These are phyloP conservation scores for Paecilomyces variotii DNA, from an alignment of 2,329 filamentous ascomycete species.

Conservation along the genomic window DNA sequence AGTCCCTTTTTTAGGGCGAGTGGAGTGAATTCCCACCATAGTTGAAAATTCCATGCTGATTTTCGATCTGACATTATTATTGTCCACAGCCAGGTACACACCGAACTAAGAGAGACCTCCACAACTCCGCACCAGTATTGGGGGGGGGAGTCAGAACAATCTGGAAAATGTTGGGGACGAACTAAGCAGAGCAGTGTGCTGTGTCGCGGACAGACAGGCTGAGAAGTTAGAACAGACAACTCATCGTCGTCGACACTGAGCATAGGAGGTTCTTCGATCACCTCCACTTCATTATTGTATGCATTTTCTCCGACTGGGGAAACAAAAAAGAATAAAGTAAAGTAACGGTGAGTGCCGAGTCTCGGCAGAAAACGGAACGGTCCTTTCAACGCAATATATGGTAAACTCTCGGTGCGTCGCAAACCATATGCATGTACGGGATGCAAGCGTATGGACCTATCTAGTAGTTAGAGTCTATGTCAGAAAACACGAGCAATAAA, in stretches of 20 bases:
- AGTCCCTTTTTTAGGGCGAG: neutral
- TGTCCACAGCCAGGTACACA: neutral
- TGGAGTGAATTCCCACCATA: neutral
- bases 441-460: neutral
- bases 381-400: neutral
- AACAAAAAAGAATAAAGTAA: neutral
- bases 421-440: neutral
- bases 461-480: neutral
- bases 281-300: neutral
- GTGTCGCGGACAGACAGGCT: neutral
- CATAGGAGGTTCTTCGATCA: no score
- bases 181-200: neutral
- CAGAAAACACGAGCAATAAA: neutral
- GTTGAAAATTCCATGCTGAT: neutral
- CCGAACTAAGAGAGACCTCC: neutral
- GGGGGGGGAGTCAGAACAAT: neutral
- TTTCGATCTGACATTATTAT: neutral
- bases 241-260: neutral
- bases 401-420: neutral
- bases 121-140: neutral
- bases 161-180: neutral
- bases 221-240: neutral
- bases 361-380: neutral
- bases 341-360: neutral
- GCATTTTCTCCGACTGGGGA: neutral